Evolutionary conservation across 352 stramenopile species (phyloP), one percentile per base, ranked within the genome.

Genomic region (Phytophthora citrophthora): DNA sequence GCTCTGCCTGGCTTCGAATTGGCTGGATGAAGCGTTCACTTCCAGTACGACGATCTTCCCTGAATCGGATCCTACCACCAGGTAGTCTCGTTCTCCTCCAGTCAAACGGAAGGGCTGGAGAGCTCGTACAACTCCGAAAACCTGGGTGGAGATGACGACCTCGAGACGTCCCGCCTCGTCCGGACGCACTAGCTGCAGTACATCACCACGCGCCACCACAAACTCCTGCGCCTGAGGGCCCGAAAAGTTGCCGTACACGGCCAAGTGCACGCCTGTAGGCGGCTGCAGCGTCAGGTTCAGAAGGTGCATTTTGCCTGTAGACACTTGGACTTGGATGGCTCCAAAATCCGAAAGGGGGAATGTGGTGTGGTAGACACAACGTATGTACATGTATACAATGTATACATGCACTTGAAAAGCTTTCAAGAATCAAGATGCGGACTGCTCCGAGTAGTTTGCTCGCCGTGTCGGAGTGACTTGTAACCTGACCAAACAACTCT

Each of bases 1-100:
- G 50, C 78, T 94, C 77, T 99, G 96, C 38, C 97, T 80, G 40
- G 83, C 77, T 60, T 89, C 79, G 49, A 96, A 96, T 64, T 90
- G 76, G 57, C 80, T 90, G 24, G 69, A 70, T 15, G 74, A 70
- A 9, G 76, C 64, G 64, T 98, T 90, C 54, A 98, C 98, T 56
- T 99, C 93, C 15, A 99, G 60, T 27, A 99, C 90, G 5, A 96
- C 88, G 48, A 99, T 82, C 70, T 97, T 97, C 47, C 98, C 98
- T 15, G 93, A 91, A 81, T 99, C 98, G 12, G 94, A 97, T 8
- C 91, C 96, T 5, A 99, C 87, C 0, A 98, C 95, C 12, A 99
- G 54, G 58, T 98, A 98, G 78, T 99, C 98, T 45, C 97, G 95
- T 26, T 90, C 79, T 57, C 88, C 82, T 12, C 86, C 88, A 5